These are phyloP conservation scores for Biscogniauxia sp. DNA, from an alignment of 2,329 filamentous ascomycete species.

Conservation along the genomic window DNA sequence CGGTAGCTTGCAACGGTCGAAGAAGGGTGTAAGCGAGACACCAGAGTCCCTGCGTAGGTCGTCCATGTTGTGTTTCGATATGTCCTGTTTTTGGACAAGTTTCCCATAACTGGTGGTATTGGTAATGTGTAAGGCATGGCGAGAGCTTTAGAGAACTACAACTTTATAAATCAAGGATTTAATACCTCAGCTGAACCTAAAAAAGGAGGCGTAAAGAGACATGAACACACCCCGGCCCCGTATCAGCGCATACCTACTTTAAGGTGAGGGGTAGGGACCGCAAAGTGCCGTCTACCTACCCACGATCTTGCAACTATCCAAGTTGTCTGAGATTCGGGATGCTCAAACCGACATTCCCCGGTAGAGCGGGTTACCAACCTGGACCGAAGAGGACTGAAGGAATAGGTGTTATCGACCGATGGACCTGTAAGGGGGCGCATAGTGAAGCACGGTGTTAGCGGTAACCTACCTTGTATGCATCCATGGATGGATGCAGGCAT, in stretches of 20 bases:
- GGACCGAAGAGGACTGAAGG: neutral
- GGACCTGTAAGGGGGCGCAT: neutral
- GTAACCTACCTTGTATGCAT: neutral
- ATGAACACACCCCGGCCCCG: neutral
- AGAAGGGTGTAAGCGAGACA: slow-evolving; percentile 26
- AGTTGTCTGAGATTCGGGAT: neutral
- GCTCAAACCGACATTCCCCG: neutral
- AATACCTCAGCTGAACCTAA: neutral
- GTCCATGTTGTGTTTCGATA: slow-evolving; percentile 17
- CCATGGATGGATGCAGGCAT: neutral
- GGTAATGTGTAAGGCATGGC: no score
- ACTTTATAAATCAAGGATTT: neutral
- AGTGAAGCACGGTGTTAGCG: neutral
- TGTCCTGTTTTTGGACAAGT: neutral
- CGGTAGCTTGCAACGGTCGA: slow-evolving; percentile 30
- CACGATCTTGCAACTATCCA: neutral
- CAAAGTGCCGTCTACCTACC: neutral
- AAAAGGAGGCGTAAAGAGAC: neutral
- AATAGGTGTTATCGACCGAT: neutral
- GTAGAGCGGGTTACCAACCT: neutral
- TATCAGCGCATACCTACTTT: neutral
- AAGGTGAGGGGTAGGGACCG: neutral
- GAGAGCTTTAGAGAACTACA: neutral
- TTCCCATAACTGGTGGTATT: neutral
- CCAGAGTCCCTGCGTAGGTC: slow-evolving; percentile 25